phyloP scores from a whole-genome alignment of 805 yeast genomes.

The Candida rishiriensis region DNA sequence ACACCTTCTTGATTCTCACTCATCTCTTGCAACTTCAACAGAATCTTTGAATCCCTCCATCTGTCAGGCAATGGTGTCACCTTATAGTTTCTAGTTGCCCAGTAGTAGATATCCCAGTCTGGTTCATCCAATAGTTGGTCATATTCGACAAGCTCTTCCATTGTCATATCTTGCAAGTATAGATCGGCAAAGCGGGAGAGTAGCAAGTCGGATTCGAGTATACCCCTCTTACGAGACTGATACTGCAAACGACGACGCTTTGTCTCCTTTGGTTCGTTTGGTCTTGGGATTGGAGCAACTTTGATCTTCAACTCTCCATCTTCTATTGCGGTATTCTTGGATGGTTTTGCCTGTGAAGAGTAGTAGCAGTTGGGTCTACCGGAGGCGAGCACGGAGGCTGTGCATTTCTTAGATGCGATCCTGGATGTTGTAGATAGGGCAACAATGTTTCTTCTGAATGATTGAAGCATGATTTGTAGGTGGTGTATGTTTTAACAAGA shows the following conservation, averaged over 20 bases:
- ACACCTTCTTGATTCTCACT: constrained; percentile 69
- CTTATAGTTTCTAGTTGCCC: constrained; percentile 86
- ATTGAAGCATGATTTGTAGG: too few relatives aligned
- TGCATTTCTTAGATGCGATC: neutral
- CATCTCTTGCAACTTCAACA: constrained; percentile 63
- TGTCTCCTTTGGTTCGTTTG: constrained; percentile 64
- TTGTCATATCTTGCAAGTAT: constrained; percentile 53
- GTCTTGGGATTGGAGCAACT: constrained; percentile 76
- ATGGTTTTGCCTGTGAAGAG: constrained; percentile 9
- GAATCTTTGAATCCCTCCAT: constrained; percentile 68
- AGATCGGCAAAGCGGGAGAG: constrained; percentile 81
- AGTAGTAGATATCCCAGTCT: constrained; percentile 99
- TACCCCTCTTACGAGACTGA: constrained; percentile 93
- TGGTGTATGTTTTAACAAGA: too few relatives aligned
- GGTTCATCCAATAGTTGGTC: constrained; percentile 83
- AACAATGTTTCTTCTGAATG: constrained; percentile 5
- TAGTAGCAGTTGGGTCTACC: too few relatives aligned
- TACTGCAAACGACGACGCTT: constrained; percentile 86
- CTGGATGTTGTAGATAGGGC: neutral
- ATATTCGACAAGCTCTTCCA: constrained; percentile 75
- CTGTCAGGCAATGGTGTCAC: constrained; percentile 83
- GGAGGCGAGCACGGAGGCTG: too few relatives aligned
- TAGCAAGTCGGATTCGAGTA: constrained; percentile 85
- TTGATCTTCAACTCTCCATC: constrained; percentile 50
- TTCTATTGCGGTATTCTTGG: constrained; percentile 20